A percentile compares a stretch with the other conserved stretches of the same genome.
Conservation (phyloP, 139 green algal genomes). For the Volvox africanus region DNA sequence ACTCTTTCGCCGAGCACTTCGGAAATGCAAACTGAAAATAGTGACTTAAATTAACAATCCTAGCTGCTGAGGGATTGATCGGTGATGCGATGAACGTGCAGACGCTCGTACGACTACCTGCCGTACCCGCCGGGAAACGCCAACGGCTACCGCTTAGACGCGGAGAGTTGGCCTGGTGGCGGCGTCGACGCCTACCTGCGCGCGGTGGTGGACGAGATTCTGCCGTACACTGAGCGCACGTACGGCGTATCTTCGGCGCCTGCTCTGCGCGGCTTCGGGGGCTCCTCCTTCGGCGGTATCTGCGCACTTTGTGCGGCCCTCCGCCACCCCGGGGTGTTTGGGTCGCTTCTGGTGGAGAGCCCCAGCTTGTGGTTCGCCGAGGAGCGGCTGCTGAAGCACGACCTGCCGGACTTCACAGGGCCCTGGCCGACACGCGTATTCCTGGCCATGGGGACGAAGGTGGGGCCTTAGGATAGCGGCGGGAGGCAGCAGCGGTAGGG, state of each 20-base stretch:
- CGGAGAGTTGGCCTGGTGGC: slow-evolving; percentile 59
- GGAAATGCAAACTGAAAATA: not conserved
- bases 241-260: slow-evolving; percentile 52
- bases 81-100: not conserved
- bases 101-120: slow-evolving; percentile 63
- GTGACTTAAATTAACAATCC: not conserved
- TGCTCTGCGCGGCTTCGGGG: slow-evolving; percentile 53
- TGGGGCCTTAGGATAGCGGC: not conserved
- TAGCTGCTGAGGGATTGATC: not conserved
- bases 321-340: slow-evolving; percentile 54
- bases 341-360: slow-evolving; percentile 62
- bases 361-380: slow-evolving; percentile 66
- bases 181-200: slow-evolving; percentile 57
- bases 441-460: slow-evolving; percentile 55
- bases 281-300: slow-evolving; percentile 73
- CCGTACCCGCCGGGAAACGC: slow-evolving; percentile 67
- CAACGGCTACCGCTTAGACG: slow-evolving; percentile 55
- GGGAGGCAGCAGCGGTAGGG: no score
- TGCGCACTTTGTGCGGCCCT: slow-evolving; percentile 47
- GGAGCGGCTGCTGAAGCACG: slow-evolving; percentile 49
- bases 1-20: not conserved
- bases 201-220: slow-evolving; percentile 24
- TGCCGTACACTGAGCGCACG: slow-evolving; percentile 52
- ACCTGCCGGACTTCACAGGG: slow-evolving; percentile 39
- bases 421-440: slow-evolving; percentile 59